Evolutionary conservation across 2,329 filamentous ascomycete species (phyloP).

Genomic region (Diplodia mutila): DNA sequence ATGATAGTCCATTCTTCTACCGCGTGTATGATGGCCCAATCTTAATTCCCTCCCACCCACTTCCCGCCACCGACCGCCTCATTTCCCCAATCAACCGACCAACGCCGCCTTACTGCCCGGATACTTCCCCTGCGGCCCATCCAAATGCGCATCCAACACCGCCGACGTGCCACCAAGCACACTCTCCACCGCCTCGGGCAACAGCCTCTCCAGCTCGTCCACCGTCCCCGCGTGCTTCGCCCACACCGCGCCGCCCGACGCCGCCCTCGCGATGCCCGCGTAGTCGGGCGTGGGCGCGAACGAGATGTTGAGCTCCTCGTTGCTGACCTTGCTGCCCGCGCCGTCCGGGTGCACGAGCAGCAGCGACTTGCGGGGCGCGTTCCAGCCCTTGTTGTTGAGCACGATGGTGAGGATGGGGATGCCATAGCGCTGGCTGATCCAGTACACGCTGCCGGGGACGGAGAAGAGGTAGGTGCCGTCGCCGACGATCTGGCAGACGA

Average conservation of each 20-base stretch:
- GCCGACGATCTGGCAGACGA: slow-evolving; percentile 59
- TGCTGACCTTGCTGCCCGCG: slow-evolving; percentile 62
- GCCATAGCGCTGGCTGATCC: slow-evolving; percentile 68
- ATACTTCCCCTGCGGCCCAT: slow-evolving; percentile 61
- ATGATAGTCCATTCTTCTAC: no score
- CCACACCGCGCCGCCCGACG: slow-evolving; percentile 63
- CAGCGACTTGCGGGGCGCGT: slow-evolving; percentile 65
- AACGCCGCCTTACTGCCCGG: slow-evolving; percentile 41
- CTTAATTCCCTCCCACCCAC: no score
- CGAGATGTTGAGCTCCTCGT: slow-evolving; percentile 68
- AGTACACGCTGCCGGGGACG: slow-evolving; percentile 68
- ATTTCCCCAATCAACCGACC: not conserved
- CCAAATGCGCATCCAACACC: slow-evolving; percentile 64
- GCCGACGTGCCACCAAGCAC: slow-evolving; percentile 62
- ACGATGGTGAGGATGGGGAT: slow-evolving; percentile 70
- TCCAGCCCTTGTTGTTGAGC: slow-evolving; percentile 73
- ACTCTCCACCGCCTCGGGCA: slow-evolving; percentile 62
- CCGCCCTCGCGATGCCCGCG: slow-evolving; percentile 68
- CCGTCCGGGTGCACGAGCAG: slow-evolving; percentile 69
- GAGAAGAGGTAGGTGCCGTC: slow-evolving; percentile 71
- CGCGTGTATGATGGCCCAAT: no score
- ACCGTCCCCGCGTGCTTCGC: slow-evolving; percentile 62
- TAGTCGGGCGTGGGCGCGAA: slow-evolving; percentile 70
- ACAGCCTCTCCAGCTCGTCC: slow-evolving; percentile 56
- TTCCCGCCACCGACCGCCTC: no score